These are phyloP conservation scores for Globisporangium alternatum DNA, from an alignment of 352 stramenopile species.

Conservation along the genomic window DNA sequence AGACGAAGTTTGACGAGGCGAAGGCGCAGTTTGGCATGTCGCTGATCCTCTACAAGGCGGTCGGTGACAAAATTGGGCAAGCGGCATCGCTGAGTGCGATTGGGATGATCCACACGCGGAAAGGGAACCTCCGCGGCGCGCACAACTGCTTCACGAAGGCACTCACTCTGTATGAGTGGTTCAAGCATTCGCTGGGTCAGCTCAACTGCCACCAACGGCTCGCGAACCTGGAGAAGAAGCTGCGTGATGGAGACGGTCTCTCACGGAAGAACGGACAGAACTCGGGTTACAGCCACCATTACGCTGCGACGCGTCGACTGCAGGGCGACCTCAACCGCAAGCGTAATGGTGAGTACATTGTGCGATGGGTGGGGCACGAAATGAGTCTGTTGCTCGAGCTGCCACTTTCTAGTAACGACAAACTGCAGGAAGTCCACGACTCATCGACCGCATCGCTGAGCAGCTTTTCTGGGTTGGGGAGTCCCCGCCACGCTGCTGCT, in stretches of 20 bases:
- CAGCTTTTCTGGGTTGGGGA: slow-evolving; percentile 7
- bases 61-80: slow-evolving; percentile 74
- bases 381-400: slow-evolving; percentile 78
- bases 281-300: slow-evolving; percentile 71
- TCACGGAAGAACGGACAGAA: slow-evolving; percentile 52
- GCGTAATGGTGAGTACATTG: slow-evolving; percentile 74
- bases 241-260: slow-evolving; percentile 64
- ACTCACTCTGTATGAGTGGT: slow-evolving; percentile 80
- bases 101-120: slow-evolving; percentile 78
- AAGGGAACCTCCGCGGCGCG: slow-evolving; percentile 68
- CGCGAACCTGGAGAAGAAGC: slow-evolving; percentile 82
- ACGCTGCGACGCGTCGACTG: slow-evolving; percentile 64
- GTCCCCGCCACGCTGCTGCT: not conserved
- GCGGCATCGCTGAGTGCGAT: slow-evolving; percentile 72
- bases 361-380: slow-evolving; percentile 80
- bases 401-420: slow-evolving; percentile 36
- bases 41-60: slow-evolving; percentile 72
- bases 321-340: slow-evolving; percentile 84
- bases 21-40: slow-evolving; percentile 77
- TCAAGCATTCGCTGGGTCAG: slow-evolving; percentile 73
- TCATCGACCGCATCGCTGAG: slow-evolving; percentile 17
- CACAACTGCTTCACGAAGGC: slow-evolving; percentile 83
- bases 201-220: slow-evolving; percentile 81
- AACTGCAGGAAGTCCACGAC: slow-evolving; percentile 43
- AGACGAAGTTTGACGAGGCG: slow-evolving; percentile 81